Conservation (phyloP, 2,329 filamentous ascomycete genomes). For the Zopfia rhizophila region DNA sequence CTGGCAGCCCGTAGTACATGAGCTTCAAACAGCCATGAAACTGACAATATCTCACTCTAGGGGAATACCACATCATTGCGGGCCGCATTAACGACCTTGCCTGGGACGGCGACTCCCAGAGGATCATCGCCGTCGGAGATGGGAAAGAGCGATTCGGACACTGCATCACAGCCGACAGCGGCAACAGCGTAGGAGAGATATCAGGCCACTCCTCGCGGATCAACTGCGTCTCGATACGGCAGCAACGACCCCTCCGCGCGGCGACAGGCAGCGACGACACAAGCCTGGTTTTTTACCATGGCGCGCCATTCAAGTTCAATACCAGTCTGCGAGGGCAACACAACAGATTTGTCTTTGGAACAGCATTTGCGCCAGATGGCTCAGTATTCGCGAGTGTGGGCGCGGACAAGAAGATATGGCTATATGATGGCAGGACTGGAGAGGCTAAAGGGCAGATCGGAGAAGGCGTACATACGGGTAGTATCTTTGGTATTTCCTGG, state of each 20-base stretch:
- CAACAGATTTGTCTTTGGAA: constrained; percentile 87
- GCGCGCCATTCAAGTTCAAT: constrained; percentile 95
- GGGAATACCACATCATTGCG: constrained; percentile 93
- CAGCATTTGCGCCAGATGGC: constrained; percentile 91
- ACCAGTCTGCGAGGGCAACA: constrained; percentile 82
- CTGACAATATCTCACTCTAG: constrained; percentile 48
- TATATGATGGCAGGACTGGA: constrained; percentile 97
- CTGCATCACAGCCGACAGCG: constrained; percentile 89
- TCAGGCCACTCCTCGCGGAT: constrained; percentile 89
- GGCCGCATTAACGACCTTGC: constrained; percentile 96
- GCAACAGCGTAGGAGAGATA: constrained; percentile 95
- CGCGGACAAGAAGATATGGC: constrained; percentile 89
- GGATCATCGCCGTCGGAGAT: constrained; percentile 94
- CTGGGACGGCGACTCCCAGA: constrained; percentile 97
- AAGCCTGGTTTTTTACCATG: constrained; percentile 90
- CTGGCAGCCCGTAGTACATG: background rate
- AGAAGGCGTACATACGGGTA: constrained; percentile 87
- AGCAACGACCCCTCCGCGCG: constrained; percentile 89
- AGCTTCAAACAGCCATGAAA: constrained; percentile 30
- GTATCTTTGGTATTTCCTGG: constrained; percentile 94
- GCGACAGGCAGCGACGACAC: constrained; percentile 92
- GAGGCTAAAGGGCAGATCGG: constrained; percentile 81
- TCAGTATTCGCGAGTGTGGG: constrained; percentile 84
- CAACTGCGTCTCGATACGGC: constrained; percentile 89
- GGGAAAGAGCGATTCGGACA: constrained; percentile 93